These are phyloP conservation scores for Solanum arcanum DNA, from an alignment of 257 asterid species.

Conservation along the genomic window DNA sequence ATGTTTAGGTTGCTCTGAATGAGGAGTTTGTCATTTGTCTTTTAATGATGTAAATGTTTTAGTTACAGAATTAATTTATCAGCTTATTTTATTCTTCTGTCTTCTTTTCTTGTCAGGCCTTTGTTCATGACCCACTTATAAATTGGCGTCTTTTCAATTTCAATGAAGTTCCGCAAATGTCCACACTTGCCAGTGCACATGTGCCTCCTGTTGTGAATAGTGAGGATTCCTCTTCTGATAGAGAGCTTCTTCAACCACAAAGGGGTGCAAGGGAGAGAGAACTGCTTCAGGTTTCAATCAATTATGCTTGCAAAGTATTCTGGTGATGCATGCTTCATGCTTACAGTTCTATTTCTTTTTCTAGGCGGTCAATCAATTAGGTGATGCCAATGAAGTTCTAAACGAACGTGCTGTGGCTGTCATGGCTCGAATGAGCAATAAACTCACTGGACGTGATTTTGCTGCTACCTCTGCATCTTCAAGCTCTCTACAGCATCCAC, in stretches of 20 bases:
- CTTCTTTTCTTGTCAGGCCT: slow-evolving; percentile 48
- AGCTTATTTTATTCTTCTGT: neutral
- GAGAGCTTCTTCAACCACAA: slow-evolving; percentile 76
- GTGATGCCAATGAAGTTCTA: slow-evolving; percentile 97
- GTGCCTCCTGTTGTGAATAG: slow-evolving; percentile 47
- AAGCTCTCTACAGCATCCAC: slow-evolving; percentile 46
- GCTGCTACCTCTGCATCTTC: slow-evolving; percentile 43
- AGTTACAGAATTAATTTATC: neutral
- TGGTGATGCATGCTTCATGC: neutral
- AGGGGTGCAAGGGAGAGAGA: slow-evolving; percentile 89
- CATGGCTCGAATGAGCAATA: slow-evolving; percentile 97
- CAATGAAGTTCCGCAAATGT: slow-evolving; percentile 90
- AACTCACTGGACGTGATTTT: slow-evolving; percentile 96
- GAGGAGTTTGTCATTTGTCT: neutral
- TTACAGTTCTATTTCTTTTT: neutral
- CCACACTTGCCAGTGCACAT: slow-evolving; percentile 52
- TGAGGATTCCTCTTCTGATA: slow-evolving; percentile 53
- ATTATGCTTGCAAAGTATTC: neutral
- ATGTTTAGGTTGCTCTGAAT: neutral
- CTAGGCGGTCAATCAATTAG: slow-evolving; percentile 91
- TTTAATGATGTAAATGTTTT: neutral
- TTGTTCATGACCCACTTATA: slow-evolving; percentile 97
- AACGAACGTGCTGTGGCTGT: slow-evolving; percentile 94
- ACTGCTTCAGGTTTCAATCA: slow-evolving; percentile 63
- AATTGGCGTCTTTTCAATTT: slow-evolving; percentile 99